Base-by-base conservation (phyloP, 352 stramenopile species). In the Elongisporangium undulatum region DNA sequence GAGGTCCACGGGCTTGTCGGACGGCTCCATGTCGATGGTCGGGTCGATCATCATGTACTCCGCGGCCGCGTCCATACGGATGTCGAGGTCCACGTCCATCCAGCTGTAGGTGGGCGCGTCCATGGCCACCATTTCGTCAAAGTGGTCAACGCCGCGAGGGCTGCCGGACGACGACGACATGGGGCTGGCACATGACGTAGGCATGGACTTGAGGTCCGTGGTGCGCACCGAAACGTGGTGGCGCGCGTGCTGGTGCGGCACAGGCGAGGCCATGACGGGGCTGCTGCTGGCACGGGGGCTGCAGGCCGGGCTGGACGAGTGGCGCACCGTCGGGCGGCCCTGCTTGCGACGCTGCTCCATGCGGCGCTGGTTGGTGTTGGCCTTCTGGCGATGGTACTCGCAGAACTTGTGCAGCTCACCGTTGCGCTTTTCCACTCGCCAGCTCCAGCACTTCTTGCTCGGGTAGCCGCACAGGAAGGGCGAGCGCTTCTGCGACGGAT, bases 341-440 rank as follows among this genome's bases (percentile, higher is more conserved):
- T 84, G 77, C 63, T 92, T 92, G 60, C 80, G 78, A 49, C 82
- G 80, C 67, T 89, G 79, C 72, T 92, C 82, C 82, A 92, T 89
- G 58, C 79, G 80, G 29, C 82, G 84, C 70, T 93, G 84, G 71
- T 91, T 90, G 39, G 80, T 89, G 71, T 91, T 93, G 64, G 81
- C 82, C 64, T 92, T 91, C 58, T 91, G 78, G 29, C 84, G 84
- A 63, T 93, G 84, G 67, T 90, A 93, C 63, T 93, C 82, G 66
- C 84, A 93, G 53, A 93, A 89, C 68, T 90, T 91, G 75, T 93
- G 84, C 59, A 92, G 69, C 69, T 90, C 80, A 50, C 84, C 84
- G 51, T 92, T 93, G 67, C 82, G 78, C 67, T 93, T 93, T 63
- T 87, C 75, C 2, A 90, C 82, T 57, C 82, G 84, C 68, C 71